phyloP scores from a whole-genome alignment of 2,329 filamentous ascomycete genomes.

The Aureobasidium leucospermi region DNA sequence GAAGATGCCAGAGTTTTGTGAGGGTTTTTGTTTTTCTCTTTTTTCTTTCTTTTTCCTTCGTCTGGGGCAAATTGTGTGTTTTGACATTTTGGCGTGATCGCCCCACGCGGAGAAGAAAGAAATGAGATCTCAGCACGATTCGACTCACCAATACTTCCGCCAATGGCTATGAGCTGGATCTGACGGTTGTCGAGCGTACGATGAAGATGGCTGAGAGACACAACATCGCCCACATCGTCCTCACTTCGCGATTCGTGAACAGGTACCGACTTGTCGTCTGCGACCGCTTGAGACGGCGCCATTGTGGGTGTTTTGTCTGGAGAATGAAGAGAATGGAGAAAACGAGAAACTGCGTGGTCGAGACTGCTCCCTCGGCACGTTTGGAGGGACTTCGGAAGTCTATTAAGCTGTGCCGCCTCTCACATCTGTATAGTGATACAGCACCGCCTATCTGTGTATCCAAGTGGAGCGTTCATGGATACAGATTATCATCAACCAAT shows the following conservation, averaged over 20 bases:
- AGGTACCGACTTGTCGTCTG: neutral
- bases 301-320: neutral
- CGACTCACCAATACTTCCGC: neutral
- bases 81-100: too few relatives aligned
- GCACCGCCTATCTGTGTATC: too few relatives aligned
- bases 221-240: neutral
- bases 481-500: too few relatives aligned
- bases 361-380: too few relatives aligned
- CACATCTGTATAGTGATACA: too few relatives aligned
- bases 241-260: neutral
- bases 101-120: slow-evolving; percentile 26
- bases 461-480: too few relatives aligned
- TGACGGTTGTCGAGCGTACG: slow-evolving; percentile 45
- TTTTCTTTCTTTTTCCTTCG: too few relatives aligned
- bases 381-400: too few relatives aligned
- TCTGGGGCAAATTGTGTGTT: too few relatives aligned
- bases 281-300: neutral
- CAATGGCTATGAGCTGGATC: slow-evolving; percentile 27
- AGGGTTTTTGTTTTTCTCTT: too few relatives aligned
- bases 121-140: neutral
- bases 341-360: neutral
- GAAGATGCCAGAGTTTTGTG: too few relatives aligned
- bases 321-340: neutral
- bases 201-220: slow-evolving; percentile 28
- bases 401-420: too few relatives aligned